Conservation (phyloP, 2,329 filamentous ascomycete species). For the Alternaria triticina region DNA sequence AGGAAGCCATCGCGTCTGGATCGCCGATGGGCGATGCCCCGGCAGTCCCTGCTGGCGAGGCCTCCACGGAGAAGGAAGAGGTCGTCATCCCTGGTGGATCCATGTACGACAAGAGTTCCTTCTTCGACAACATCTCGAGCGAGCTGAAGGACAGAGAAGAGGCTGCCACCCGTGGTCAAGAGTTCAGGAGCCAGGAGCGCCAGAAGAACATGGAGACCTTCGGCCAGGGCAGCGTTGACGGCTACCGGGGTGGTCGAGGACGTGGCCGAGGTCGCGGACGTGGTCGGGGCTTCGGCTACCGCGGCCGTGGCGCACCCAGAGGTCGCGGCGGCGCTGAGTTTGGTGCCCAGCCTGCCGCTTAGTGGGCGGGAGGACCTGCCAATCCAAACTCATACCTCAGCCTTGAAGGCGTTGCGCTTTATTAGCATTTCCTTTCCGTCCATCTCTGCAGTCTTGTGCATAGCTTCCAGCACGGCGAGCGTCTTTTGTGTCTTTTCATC, state of each 20-base stretch:
- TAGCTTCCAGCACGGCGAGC: constrained; percentile 1
- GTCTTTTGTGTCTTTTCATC: constrained; percentile 13
- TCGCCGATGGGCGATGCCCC: constrained; percentile 66
- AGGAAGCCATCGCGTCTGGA: constrained; percentile 83
- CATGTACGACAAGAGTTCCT: constrained; percentile 85
- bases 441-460: constrained; percentile 2
- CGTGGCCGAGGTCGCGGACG: constrained; percentile 72
- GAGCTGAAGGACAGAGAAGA: constrained; percentile 89
- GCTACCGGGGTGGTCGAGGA: constrained; percentile 76
- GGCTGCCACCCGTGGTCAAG: constrained; percentile 70
- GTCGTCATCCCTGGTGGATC: constrained; percentile 53
- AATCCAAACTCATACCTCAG: not conserved
- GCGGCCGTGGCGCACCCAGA: constrained; percentile 53
- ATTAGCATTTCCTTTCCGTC: not conserved
- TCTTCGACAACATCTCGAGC: constrained; percentile 98
- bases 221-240: constrained; percentile 93
- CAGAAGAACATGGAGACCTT: constrained; percentile 98
- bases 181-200: constrained; percentile 92
- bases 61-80: constrained; percentile 53
- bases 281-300: constrained; percentile 55
- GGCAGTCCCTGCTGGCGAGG: constrained; percentile 35
- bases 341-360: constrained; percentile 30
- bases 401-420: not conserved
- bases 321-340: constrained; percentile 36
- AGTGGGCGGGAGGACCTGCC: constrained; percentile 6